Evolutionary conservation across 208 protist genomes (phyloP).

Genomic region (Cochliopodium minus): DNA sequence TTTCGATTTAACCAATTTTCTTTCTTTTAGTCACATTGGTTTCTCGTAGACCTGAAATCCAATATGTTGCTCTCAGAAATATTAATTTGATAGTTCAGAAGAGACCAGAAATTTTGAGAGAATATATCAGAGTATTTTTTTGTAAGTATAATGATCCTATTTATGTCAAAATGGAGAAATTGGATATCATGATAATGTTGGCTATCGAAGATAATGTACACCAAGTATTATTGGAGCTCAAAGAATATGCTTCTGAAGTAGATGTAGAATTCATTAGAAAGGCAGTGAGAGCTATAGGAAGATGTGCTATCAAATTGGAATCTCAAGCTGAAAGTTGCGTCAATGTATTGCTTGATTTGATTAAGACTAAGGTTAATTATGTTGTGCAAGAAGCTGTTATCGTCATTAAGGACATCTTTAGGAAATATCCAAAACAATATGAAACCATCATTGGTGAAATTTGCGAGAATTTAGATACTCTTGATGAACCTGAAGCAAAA

Average conservation of each 20-base stretch:
- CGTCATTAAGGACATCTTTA: slow-evolving; percentile 88
- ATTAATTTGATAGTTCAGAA: slow-evolving; percentile 93
- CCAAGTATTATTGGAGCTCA: slow-evolving; percentile 67
- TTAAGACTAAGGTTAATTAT: slow-evolving; percentile 79
- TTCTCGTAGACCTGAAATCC: slow-evolving; percentile 69
- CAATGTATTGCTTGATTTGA: slow-evolving; percentile 69
- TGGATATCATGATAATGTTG: slow-evolving; percentile 84
- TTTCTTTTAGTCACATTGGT: slow-evolving; percentile 53
- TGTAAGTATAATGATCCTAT: slow-evolving; percentile 94
- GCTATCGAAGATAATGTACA: slow-evolving; percentile 63
- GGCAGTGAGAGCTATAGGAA: slow-evolving; percentile 80
- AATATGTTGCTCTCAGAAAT: slow-evolving; percentile 94
- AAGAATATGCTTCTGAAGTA: slow-evolving; percentile 82
- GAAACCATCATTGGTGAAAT: slow-evolving; percentile 65
- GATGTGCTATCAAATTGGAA: slow-evolving; percentile 91
- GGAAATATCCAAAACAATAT: slow-evolving; percentile 79
- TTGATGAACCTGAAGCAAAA: slow-evolving; percentile 84
- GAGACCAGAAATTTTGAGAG: slow-evolving; percentile 56
- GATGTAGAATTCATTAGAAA: slow-evolving; percentile 92
- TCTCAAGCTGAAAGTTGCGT: slow-evolving; percentile 68
- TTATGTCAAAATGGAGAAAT: slow-evolving; percentile 96
- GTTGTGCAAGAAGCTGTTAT: slow-evolving; percentile 88
- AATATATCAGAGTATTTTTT: slow-evolving; percentile 78
- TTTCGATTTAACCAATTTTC: too few relatives aligned
- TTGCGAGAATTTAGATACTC: slow-evolving; percentile 78